phyloP scores from a whole-genome alignment of 441 rosid genomes.

The Rhodomyrtus psidioides region DNA sequence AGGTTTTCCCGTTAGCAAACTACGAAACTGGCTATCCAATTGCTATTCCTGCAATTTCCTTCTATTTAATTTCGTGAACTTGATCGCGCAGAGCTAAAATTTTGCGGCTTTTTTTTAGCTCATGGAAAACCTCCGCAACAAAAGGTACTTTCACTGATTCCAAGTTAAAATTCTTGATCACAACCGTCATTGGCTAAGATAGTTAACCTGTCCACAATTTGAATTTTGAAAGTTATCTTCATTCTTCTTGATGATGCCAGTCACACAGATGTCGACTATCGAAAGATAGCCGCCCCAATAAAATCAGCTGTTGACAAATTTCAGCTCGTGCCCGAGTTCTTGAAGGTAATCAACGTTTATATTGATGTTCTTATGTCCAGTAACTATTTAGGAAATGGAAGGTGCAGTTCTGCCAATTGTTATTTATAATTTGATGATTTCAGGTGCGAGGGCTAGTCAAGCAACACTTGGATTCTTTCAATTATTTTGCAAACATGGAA shows the following conservation, averaged over 20 bases:
- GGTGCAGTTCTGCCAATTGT: not conserved
- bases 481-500: slow-evolving; percentile 66
- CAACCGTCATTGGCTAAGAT: not conserved
- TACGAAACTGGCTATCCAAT: not conserved
- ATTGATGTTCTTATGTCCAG: not conserved
- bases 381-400: not conserved
- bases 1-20: too few species aligned
- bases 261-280: slow-evolving; percentile 25
- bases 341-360: slow-evolving; percentile 45
- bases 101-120: not conserved
- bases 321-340: slow-evolving; percentile 77
- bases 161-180: not conserved
- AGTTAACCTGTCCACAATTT: not conserved
- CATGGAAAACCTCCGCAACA: not conserved
- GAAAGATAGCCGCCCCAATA: slow-evolving; percentile 49
- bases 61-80: not conserved
- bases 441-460: slow-evolving; percentile 93
- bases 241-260: not conserved
- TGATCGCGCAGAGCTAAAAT: not conserved
- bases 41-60: not conserved
- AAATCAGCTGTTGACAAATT: slow-evolving; percentile 64
- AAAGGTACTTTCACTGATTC: not conserved
- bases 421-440: not conserved
- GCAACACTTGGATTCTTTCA: slow-evolving; percentile 88
- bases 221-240: not conserved